Base-by-base conservation (phyloP, 176 grass and related monocot genomes). In the Carex cristatella region DNA sequence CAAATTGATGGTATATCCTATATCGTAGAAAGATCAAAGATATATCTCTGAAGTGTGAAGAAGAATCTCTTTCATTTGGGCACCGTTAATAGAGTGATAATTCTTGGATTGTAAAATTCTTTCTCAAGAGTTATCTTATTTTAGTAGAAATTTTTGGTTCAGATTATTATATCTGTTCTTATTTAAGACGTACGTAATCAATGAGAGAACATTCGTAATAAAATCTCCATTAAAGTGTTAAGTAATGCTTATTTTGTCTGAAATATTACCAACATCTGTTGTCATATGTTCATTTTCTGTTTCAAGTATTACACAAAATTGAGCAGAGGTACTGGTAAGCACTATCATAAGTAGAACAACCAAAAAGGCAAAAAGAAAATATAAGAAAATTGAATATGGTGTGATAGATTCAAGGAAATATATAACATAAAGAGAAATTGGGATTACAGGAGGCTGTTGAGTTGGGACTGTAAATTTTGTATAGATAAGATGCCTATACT, bases 401-500 rank as follows among this genome's bases (percentile, higher is more conserved):
- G n/a, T 23, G 32, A 56, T 49, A 56, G 18, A 77, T 9, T 54
- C 3, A 55, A 49, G 48, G 48, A 57, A 57, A 78, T 12, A 76
- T 32, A 12, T 23, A 35, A 27, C 57, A 78, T 18, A 57, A 30
- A 56, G 38, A 18, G 27, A 76, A 56, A 56, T 58, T 53, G 10
- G 11, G 13, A 60, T 75, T 99, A 99, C 72, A 99, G 49, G 69
- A 99, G 90, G 53, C 77, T 87, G 60, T 94, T 93, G 0, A 95
- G 93, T 75, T 92, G 91, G 73, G 90, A 91, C 84, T 99, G 90
- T 38, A 98, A 73, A 40, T 99, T 88, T 69, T 88, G 81, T 87
- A 95, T 87, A 15, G 90, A 15, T 80, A 79, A 40, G 86, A 90
- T 87, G 55, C 91, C 85, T 3, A 99, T 89, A 38, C 80, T 89